Conservation (phyloP, 345 rosid species). For the Euphorbia peplus region DNA sequence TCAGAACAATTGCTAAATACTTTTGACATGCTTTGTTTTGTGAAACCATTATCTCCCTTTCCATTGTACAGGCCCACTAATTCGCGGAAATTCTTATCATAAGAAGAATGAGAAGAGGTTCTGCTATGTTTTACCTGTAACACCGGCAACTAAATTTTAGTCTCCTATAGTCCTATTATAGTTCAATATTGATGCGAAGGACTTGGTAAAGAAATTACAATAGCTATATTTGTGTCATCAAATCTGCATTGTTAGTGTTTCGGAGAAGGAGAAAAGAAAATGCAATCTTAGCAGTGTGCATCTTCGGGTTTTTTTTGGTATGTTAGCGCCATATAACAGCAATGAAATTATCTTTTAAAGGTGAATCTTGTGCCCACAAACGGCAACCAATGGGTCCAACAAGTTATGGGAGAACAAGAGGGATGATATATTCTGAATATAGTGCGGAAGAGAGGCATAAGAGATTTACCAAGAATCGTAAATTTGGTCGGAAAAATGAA, state of each 20-base stretch:
- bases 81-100: constrained; percentile 52
- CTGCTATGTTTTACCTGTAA: constrained; percentile 77
- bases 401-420: background rate
- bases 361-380: background rate
- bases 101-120: constrained; percentile 60
- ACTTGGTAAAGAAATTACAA: background rate
- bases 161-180: background rate
- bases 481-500: constrained; percentile 77
- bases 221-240: background rate
- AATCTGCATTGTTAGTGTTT: background rate
- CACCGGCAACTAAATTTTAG: constrained; percentile 18
- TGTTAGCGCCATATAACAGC: background rate
- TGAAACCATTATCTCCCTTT: constrained; percentile 37
- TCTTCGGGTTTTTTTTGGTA: background rate
- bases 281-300: background rate
- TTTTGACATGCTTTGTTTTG: constrained; percentile 24
- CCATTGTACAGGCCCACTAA: constrained; percentile 46
- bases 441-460: background rate
- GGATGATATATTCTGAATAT: background rate
- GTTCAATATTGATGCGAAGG: background rate
- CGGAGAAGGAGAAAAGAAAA: no score
- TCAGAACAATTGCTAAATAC: constrained; percentile 33
- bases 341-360: background rate
- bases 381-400: background rate
- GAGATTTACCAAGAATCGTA: constrained; percentile 51